Conservation (phyloP, 352 stramenopile species). For the Halophytophthora polymorphica region DNA sequence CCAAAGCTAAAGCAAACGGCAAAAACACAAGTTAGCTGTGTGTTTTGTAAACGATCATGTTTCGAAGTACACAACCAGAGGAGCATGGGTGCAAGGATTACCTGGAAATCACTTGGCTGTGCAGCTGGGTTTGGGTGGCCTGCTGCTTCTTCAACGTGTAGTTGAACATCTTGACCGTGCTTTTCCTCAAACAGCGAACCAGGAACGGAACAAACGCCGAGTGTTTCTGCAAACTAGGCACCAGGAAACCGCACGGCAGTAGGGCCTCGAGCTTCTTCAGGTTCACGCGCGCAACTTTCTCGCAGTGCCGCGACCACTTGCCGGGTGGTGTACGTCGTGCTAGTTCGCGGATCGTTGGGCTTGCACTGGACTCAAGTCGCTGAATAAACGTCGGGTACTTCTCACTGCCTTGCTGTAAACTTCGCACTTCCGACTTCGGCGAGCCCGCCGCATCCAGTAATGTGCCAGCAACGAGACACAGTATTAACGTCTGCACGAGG, state of each 20-base stretch:
- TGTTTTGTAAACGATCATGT: too few relatives aligned
- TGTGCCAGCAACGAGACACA: slow-evolving; percentile 21
- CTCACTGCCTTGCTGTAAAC: not conserved
- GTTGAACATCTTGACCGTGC: slow-evolving; percentile 40
- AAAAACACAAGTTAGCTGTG: slow-evolving; percentile 1
- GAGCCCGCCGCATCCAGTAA: slow-evolving; percentile 22
- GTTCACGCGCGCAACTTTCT: slow-evolving; percentile 29
- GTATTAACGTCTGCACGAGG: slow-evolving; percentile 18
- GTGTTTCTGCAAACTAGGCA: slow-evolving; percentile 3
- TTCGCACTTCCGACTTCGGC: slow-evolving; percentile 4
- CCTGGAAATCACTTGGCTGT: slow-evolving; percentile 36
- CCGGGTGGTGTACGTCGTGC: slow-evolving; percentile 6
- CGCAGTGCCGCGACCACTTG: slow-evolving; percentile 19
- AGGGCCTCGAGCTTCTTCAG: slow-evolving; percentile 36
- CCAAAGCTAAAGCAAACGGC: slow-evolving; percentile 26
- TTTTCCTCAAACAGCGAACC: slow-evolving; percentile 40
- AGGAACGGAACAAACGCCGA: slow-evolving; percentile 30
- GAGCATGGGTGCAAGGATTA: too few relatives aligned
- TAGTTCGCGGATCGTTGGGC: slow-evolving; percentile 24
- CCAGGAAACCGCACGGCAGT: slow-evolving; percentile 11
- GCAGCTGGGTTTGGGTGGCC: slow-evolving; percentile 21
- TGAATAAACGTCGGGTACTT: slow-evolving; percentile 10
- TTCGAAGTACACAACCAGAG: too few relatives aligned
- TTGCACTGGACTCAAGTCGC: slow-evolving; percentile 8
- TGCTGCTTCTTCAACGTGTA: slow-evolving; percentile 27